A percentile compares a stretch with the other conserved stretches of the same genome.
Evolutionary conservation across 177 flowering plant genomes (phyloP).

Genomic region (Vitis hybrid): DNA sequence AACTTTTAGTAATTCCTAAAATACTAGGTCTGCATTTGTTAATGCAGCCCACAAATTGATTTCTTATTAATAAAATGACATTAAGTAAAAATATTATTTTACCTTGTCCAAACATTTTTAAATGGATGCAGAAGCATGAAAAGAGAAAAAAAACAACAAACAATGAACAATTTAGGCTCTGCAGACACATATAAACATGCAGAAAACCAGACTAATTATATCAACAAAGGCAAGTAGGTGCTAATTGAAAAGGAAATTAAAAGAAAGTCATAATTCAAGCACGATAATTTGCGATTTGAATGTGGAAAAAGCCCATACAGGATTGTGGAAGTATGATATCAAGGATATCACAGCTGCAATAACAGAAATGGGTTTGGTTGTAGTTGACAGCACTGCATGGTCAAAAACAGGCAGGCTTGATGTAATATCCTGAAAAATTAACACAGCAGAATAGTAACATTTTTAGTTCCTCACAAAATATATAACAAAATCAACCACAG

Average conservation of each 20-base stretch:
- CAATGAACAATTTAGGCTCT: not conserved
- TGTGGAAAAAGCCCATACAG: conserved; percentile 44
- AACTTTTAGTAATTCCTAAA: too few species aligned
- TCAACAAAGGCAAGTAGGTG: not conserved
- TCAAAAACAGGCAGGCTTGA: conserved; percentile 54
- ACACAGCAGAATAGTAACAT: not conserved
- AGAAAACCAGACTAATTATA: not conserved
- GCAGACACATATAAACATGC: not conserved
- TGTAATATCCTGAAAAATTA: conserved; percentile 47
- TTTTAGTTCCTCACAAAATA: not conserved
- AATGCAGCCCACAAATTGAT: not conserved
- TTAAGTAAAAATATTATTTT: not conserved
- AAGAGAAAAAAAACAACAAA: not conserved
- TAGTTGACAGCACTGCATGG: conserved; percentile 69
- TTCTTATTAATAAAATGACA: not conserved
- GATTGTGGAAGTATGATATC: conserved; percentile 62
- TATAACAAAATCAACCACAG: not conserved
- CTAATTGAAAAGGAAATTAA: not conserved
- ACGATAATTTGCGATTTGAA: not conserved
- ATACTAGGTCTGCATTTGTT: too few species aligned
- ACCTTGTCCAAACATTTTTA: not conserved
- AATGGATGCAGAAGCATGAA: not conserved
- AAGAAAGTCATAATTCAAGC: not conserved
- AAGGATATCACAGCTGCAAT: conserved; percentile 67
- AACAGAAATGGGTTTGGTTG: conserved; percentile 74